Evolutionary conservation across 2,329 filamentous ascomycete genomes (phyloP).

Genomic region (Paraphoma chrysanthemicola): DNA sequence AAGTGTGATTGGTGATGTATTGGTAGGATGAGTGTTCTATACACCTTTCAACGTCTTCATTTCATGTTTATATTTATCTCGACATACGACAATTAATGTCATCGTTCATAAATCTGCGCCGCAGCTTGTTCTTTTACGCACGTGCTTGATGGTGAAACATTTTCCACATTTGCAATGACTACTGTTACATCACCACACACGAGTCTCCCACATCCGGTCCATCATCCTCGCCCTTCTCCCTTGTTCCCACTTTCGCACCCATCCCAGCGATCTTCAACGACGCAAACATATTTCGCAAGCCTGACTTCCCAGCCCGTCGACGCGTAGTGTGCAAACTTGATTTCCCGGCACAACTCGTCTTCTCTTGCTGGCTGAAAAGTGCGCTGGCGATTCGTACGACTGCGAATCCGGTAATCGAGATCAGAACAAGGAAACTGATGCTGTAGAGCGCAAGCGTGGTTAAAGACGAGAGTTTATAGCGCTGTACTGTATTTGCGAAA

Average conservation of each 20-base stretch:
- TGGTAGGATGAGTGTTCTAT: neutral
- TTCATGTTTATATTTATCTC: neutral
- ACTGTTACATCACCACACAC: conserved; percentile 23
- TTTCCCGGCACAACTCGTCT: no score
- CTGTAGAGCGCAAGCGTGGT: no score
- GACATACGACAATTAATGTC: neutral
- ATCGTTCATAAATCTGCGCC: no score
- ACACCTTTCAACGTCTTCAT: neutral
- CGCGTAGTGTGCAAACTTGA: no score
- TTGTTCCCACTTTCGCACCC: neutral
- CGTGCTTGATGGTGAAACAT: no score
- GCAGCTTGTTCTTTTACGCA: no score
- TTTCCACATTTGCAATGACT: neutral
- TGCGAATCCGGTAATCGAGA: no score
- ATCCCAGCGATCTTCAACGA: neutral
- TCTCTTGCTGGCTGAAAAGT: no score
- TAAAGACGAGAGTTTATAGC: no score
- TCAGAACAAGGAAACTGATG: no score
- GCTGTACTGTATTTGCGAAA: no score
- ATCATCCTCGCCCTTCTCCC: neutral
- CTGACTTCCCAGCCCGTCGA: neutral
- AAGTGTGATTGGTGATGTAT: neutral
- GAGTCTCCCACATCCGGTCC: conserved; percentile 28
- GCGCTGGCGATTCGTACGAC: no score
- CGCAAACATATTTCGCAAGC: neutral